Evolutionary conservation across 164 flowering plant species (phyloP), one percentile per base, ranked within the genome.

Genomic region (Umbellularia californica): DNA sequence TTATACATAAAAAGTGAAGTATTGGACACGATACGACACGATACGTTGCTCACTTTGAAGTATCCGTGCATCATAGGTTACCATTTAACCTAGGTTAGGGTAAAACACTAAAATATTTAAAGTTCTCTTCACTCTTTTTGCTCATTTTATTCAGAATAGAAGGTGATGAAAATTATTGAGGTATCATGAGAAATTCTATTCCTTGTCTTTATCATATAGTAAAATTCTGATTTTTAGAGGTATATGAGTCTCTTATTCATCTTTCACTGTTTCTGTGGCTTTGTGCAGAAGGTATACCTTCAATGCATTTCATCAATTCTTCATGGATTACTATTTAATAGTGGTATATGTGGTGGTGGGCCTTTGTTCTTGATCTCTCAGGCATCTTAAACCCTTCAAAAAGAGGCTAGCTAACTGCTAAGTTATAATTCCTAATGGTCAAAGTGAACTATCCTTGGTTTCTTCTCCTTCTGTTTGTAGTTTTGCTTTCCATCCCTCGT

Each of bases 401-500:
- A 5, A 33, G 27, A 10, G 20, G 50, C 52, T 68, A 20, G n/a
- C 10, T 3, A 68, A 19, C 52, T 41, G 47, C 19, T 35, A 20
- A 6, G 41, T 69, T 35, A 20, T 51, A 9, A 6, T 13, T 69
- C 23, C n/a, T 14, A 24, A 77, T 77, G 80, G 76, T 66, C 3
- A 74, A 23, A 73, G 74, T 28, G 41, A n/a, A 22, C n/a, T 65
- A 22, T 63, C 25, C 71, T 35, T 72, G 79, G 68, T 28, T 69
- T 41, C 41, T 79, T 50, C 65, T 87, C 9, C 13, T 85, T 68
- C 27, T 81, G 14, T 17, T 81, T 24, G 1, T 84, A 1, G 3
- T 88, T 67, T 72, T 77, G 55, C 20, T 72, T 20, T 30, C 78
- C 52, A 50, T 84, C 65, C 71, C 73, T 70, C 74, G n/a, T 25